Evolutionary conservation across 1,284 basidiomycete species (phyloP).

Genomic region (Moesziomyces antarcticus): DNA sequence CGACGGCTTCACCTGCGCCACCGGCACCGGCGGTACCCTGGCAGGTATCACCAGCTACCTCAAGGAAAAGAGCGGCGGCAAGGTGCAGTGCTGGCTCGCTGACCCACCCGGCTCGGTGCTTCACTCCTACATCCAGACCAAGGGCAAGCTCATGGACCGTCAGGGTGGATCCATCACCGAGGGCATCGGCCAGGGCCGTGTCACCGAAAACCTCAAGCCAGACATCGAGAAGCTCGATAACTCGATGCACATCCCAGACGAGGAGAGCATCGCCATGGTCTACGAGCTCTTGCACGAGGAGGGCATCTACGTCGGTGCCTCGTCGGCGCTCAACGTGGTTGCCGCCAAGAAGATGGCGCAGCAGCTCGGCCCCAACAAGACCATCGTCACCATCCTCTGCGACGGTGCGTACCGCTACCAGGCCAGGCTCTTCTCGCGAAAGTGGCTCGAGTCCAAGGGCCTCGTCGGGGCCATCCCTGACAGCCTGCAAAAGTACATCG

Average conservation of each 20-base stretch:
- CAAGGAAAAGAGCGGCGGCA: conserved; percentile 83
- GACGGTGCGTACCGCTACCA: conserved; percentile 98
- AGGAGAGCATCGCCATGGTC: conserved; percentile 90
- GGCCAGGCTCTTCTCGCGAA: conserved; percentile 91
- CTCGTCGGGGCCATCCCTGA: conserved; percentile 83
- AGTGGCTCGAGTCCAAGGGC: conserved; percentile 88
- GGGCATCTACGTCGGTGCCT: conserved; percentile 95
- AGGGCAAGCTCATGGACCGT: conserved; percentile 79
- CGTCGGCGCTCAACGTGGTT: conserved; percentile 93
- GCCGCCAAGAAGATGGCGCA: conserved; percentile 89
- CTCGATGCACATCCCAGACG: conserved; percentile 86
- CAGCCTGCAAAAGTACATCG: conserved; percentile 87
- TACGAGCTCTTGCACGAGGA: conserved; percentile 92
- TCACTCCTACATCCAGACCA: conserved; percentile 84
- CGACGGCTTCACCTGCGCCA: conserved; percentile 91
- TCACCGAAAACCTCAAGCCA: conserved; percentile 91
- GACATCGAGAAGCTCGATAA: conserved; percentile 82
- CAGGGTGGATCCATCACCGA: conserved; percentile 91
- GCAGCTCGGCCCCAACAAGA: conserved; percentile 82
- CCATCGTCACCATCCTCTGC: conserved; percentile 87
- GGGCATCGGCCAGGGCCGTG: conserved; percentile 96
- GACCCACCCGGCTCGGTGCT: conserved; percentile 96
- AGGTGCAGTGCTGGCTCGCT: conserved; percentile 90
- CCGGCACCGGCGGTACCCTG: conserved; percentile 94
- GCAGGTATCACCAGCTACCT: conserved; percentile 88